Base-by-base conservation (phyloP, 2,329 filamentous ascomycete species). In the Aspergillaceae sp. region DNA sequence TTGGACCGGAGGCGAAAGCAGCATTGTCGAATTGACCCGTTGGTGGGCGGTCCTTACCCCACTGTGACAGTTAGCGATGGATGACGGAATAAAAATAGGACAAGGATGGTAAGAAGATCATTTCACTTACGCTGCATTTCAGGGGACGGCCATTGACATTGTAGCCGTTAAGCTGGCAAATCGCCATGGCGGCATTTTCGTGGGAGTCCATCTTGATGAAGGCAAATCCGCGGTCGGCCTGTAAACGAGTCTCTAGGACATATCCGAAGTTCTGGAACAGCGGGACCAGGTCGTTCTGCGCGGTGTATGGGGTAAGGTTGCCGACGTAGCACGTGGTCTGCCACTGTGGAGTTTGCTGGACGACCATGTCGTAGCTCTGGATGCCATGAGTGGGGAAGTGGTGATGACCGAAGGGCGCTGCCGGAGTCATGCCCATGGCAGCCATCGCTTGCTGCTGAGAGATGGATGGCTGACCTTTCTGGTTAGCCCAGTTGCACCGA, bases 181-280 rank as follows among this genome's bases (percentile, higher is more conserved):
- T 98, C 32, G 90, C 89, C 86, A 95, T 95, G 45, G 92, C 90
- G 3, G 92, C 92, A 62, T 96, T 96, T 73, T 98, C 92, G 63
- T 98, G 92, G 5, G 83, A 86, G 66, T 98, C 92, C 90, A 98
- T 95, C 77, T 98, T 98, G 69, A 98, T 88, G 67, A 98, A 98
- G 5, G 92, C 89, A 66, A 98, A 98, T 9, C 92, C 92, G 56
- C 92, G 87, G 67, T 98, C 92, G 46, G 92, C 89, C 72, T 98
- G 92, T 78, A 98, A 94, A 49, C 92, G 87, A 43, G 91, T 96
- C 72, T 98, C 92, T 43, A 94, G 86, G 40, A 98, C 92, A 61
- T 88, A 97, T 47, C 92, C 92, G 64, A 97, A 98, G 74, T 97
- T 97, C 69, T 95, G 88, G 77, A 98, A 98, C 34, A 98, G 77